Evolutionary conservation across 2,329 filamentous ascomycete species (phyloP).

Genomic region (Penicillium sp.): DNA sequence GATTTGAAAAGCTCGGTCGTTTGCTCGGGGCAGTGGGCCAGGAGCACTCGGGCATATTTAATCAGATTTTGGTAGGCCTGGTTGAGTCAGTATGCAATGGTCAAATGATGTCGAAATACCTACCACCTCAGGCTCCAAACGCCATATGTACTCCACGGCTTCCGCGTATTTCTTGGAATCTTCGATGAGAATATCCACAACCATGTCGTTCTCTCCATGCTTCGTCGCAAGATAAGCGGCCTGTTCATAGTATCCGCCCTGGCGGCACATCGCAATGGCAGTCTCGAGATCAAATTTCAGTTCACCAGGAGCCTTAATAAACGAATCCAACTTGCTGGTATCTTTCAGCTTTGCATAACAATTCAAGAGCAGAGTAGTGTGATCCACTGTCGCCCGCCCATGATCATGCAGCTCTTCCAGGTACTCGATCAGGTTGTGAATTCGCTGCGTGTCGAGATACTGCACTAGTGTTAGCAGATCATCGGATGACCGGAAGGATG

Average conservation of each 20-base stretch:
- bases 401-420: conserved; percentile 94
- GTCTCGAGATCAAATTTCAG: conserved; percentile 96
- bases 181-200: conserved; percentile 92
- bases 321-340: conserved; percentile 89
- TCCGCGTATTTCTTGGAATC: conserved; percentile 87
- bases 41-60: conserved; percentile 87
- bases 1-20: conserved; percentile 86
- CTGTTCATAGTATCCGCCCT: conserved; percentile 95
- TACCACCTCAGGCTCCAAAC: conserved; percentile 70
- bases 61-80: conserved; percentile 82
- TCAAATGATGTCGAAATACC: conserved; percentile 28
- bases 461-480: conserved; percentile 33
- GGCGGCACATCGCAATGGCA: conserved; percentile 93
- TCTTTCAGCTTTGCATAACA: conserved; percentile 98
- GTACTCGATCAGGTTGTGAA: conserved; percentile 96
- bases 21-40: conserved; percentile 76
- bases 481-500: neutral
- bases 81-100: conserved; percentile 8
- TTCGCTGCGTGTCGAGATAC: conserved; percentile 94
- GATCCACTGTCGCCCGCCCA: conserved; percentile 85
- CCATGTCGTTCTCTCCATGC: conserved; percentile 86
- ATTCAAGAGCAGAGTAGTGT: conserved; percentile 89
- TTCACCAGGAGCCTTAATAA: conserved; percentile 85
- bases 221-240: conserved; percentile 92
- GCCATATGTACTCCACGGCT: conserved; percentile 86